These are phyloP conservation scores for Hamamelis virginiana DNA, from an alignment of 164 flowering plant species.

Conservation along the genomic window DNA sequence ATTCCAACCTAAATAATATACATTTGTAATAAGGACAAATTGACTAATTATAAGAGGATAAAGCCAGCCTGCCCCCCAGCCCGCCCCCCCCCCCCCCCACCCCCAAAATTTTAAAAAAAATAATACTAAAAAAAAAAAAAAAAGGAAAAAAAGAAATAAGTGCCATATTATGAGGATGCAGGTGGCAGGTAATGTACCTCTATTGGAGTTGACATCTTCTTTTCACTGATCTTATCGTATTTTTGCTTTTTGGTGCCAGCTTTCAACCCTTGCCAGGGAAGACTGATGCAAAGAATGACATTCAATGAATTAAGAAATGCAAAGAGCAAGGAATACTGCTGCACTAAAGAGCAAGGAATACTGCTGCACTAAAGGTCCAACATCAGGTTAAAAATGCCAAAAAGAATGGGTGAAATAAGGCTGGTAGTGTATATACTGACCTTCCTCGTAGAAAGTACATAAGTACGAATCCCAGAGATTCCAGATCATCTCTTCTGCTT, in stretches of 20 bases:
- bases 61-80: too few relatives aligned
- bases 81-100: too few relatives aligned
- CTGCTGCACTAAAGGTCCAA: too few relatives aligned
- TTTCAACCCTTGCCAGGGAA: slow-evolving; percentile 76
- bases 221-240: slow-evolving; percentile 70
- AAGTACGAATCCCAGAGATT: slow-evolving; percentile 73
- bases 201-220: slow-evolving; percentile 60
- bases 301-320: slow-evolving; percentile 1
- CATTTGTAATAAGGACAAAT: background rate
- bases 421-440: slow-evolving; percentile 18
- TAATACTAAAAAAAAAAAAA: too few relatives aligned
- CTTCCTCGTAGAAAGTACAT: slow-evolving; percentile 80
- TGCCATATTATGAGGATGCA: background rate
- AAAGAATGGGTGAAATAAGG: slow-evolving; percentile 3
- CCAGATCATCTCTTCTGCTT: slow-evolving; percentile 79
- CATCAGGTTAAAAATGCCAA: background rate
- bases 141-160: too few relatives aligned
- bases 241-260: slow-evolving; percentile 74
- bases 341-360: background rate
- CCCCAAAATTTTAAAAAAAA: too few relatives aligned
- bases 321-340: background rate
- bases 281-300: slow-evolving; percentile 32
- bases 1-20: background rate
- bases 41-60: too few relatives aligned
- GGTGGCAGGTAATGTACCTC: slow-evolving; percentile 40